These are phyloP conservation scores for Monosporascus sp. DNA, from an alignment of 2,329 filamentous ascomycete genomes.

Conservation along the genomic window DNA sequence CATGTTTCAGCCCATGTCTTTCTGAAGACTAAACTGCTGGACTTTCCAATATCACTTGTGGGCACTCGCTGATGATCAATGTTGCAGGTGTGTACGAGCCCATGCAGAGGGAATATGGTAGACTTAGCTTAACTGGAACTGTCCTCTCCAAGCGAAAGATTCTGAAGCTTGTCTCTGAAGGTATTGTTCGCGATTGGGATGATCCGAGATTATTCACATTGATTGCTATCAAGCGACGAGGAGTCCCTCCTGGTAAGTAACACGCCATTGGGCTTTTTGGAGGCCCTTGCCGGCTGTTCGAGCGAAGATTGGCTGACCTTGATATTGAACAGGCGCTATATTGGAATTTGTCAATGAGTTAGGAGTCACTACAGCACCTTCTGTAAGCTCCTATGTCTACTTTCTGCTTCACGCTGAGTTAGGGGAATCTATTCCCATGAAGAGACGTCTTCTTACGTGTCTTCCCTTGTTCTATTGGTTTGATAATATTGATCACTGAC, in stretches of 20 bases:
- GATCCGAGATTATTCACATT: slow-evolving; percentile 87
- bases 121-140: slow-evolving; percentile 75
- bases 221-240: slow-evolving; percentile 75
- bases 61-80: no score
- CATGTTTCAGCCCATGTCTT: no score
- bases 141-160: slow-evolving; percentile 85
- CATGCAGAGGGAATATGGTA: slow-evolving; percentile 81
- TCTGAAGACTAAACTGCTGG: no score
- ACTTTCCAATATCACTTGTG: no score
- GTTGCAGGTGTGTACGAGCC: slow-evolving; percentile 67
- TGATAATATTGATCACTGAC: no score
- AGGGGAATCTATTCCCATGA: no score
- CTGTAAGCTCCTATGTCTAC: slow-evolving; percentile 29
- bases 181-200: slow-evolving; percentile 82
- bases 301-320: neutral
- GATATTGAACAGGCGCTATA: slow-evolving; percentile 48
- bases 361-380: slow-evolving; percentile 77
- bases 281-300: no score
- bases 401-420: neutral
- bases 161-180: slow-evolving; percentile 68
- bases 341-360: slow-evolving; percentile 87
- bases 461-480: no score
- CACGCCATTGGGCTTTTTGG: no score
- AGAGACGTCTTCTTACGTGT: no score
- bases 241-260: slow-evolving; percentile 66